Conservation (phyloP, 768 basidiomycete genomes). For the Russula vinacea region DNA sequence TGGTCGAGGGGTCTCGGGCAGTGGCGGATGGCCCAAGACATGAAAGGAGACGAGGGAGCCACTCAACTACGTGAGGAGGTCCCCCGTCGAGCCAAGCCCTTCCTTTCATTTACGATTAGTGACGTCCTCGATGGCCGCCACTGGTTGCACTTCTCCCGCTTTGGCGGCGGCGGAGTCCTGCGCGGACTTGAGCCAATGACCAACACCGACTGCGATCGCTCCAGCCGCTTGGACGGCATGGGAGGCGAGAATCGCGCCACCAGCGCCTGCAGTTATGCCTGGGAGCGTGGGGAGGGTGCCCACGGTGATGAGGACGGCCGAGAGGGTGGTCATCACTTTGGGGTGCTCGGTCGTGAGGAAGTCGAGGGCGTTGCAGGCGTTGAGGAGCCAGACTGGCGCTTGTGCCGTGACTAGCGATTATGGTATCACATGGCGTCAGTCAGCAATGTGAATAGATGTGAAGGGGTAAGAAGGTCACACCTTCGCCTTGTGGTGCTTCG, state of each 20-base stretch:
- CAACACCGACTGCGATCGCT: conserved; percentile 73
- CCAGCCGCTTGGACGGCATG: conserved; percentile 75
- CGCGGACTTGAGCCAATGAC: conserved; percentile 51
- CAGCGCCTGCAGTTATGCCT: conserved; percentile 62
- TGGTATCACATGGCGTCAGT: not conserved
- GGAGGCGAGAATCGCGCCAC: conserved; percentile 69
- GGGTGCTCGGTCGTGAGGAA: conserved; percentile 74
- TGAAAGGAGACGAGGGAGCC: not conserved
- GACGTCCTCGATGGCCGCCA: conserved; percentile 20
- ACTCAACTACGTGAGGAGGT: not conserved
- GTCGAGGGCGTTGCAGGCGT: conserved; percentile 72
- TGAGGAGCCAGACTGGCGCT: conserved; percentile 73
- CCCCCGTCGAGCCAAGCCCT: not conserved
- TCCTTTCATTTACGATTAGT: not conserved
- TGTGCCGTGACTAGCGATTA: conserved; percentile 42
- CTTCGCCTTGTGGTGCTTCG: conserved; percentile 26
- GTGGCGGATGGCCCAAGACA: not conserved
- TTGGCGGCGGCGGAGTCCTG: conserved; percentile 37
- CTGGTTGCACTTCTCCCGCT: not conserved
- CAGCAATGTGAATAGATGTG: not conserved
- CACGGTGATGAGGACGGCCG: conserved; percentile 75
- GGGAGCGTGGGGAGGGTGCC: conserved; percentile 73
- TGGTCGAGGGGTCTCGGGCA: not conserved
- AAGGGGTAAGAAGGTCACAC: conserved; percentile 7
- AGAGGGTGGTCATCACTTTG: conserved; percentile 67